Evolutionary conservation across 1,139 yeast species (phyloP).

Genomic region (Suhomyces bolitotheri): DNA sequence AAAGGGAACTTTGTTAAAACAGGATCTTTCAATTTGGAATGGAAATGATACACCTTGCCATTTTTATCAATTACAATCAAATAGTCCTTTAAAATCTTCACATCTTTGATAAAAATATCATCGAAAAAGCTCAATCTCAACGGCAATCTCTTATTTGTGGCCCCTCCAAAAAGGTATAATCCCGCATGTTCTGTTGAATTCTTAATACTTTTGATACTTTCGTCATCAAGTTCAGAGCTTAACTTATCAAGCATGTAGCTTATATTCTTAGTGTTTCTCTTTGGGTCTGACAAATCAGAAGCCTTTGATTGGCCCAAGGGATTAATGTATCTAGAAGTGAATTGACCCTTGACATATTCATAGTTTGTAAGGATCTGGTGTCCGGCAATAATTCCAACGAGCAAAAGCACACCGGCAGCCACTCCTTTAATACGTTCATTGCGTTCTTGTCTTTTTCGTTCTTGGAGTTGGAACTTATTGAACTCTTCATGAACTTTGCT

Average conservation of each 20-base stretch:
- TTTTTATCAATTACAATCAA: conserved; percentile 64
- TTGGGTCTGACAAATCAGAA: conserved; percentile 29
- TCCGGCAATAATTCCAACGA: conserved; percentile 35
- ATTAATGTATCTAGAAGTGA: conserved; percentile 30
- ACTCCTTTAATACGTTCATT: conserved; percentile 40
- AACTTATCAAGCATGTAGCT: conserved; percentile 28
- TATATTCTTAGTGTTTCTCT: conserved; percentile 29
- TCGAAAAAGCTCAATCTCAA: conserved; percentile 65
- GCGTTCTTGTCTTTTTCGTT: conserved; percentile 28
- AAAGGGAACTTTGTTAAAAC: conserved; percentile 35
- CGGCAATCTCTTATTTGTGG: conserved; percentile 50
- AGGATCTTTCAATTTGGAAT: conserved; percentile 33
- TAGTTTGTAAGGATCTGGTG: conserved; percentile 48
- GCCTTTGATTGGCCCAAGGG: conserved; percentile 32
- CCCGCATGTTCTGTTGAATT: conserved; percentile 33
- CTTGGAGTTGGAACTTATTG: conserved; percentile 23
- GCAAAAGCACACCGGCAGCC: conserved; percentile 29
- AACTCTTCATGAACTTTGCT: conserved; percentile 32
- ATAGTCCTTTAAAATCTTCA: conserved; percentile 49
- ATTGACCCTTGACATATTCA: conserved; percentile 32
- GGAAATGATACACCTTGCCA: conserved; percentile 81
- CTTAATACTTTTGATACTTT: conserved; percentile 26
- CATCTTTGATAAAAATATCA: conserved; percentile 55
- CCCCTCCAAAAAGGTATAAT: conserved; percentile 39
- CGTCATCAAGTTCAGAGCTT: conserved; percentile 38